Evolutionary conservation across 495 filamentous ascomycete species (phyloP).

Genomic region (Lasiosphaeriaceae sp.): DNA sequence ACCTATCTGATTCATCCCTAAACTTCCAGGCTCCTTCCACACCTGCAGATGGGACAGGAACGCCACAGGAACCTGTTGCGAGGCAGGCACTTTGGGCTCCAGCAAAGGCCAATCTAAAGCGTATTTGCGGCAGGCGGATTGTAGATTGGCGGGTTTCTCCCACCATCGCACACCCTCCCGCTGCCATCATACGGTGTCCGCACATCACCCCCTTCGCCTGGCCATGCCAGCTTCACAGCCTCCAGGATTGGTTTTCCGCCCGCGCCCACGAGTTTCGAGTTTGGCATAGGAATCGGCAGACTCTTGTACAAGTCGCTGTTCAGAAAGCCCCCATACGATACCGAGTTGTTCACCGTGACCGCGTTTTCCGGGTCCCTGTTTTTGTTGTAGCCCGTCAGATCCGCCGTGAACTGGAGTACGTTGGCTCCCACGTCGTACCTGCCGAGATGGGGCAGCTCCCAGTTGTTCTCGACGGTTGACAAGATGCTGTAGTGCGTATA

Average conservation of each 20-base stretch:
- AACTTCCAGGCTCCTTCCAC: too few relatives aligned
- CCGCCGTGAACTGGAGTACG: slow-evolving; percentile 57
- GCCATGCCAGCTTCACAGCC: slow-evolving; percentile 29
- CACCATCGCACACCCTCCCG: slow-evolving; percentile 40
- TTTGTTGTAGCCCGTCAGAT: slow-evolving; percentile 51
- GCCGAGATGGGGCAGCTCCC: slow-evolving; percentile 62
- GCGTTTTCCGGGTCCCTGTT: slow-evolving; percentile 56
- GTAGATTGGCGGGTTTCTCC: slow-evolving; percentile 26
- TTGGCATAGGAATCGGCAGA: slow-evolving; percentile 39
- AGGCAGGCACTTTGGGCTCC: too few relatives aligned
- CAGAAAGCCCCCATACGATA: slow-evolving; percentile 60
- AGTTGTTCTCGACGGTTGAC: slow-evolving; percentile 62
- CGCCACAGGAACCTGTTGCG: too few relatives aligned
- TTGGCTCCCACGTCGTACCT: slow-evolving; percentile 72
- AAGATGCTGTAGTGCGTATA: slow-evolving; percentile 71
- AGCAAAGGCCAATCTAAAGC: slow-evolving; percentile 1
- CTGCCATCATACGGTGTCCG: slow-evolving; percentile 48
- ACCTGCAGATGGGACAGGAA: too few relatives aligned
- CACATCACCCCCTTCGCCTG: slow-evolving; percentile 5
- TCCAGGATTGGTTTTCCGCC: slow-evolving; percentile 36
- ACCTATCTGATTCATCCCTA: too few relatives aligned
- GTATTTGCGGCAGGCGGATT: slow-evolving; percentile 12
- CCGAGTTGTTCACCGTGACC: slow-evolving; percentile 57
- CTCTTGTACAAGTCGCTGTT: slow-evolving; percentile 28
- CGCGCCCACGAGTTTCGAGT: slow-evolving; percentile 40